Evolutionary conservation across 73 alveolate species (phyloP), one percentile per base, ranked within the genome.

Genomic region (Paramecium primaurelia): DNA sequence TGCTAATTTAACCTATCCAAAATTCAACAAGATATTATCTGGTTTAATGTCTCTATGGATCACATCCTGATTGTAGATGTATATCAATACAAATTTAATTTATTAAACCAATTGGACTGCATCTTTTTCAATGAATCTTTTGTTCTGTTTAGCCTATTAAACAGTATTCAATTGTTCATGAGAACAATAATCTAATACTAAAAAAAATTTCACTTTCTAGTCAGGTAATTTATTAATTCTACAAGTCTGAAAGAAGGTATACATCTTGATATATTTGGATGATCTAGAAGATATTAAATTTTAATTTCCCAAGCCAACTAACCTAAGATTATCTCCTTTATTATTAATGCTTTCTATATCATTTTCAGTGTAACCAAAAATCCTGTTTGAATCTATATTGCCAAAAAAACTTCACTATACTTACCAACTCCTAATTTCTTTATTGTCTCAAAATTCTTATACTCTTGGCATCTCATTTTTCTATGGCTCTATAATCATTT

Each of bases 1-100:
- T 0, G 91, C 91, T 3, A 80, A 40, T 42, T 80, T 80, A 20
- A 44, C 58, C 26, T 80, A 80, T 36, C 91, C 91, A 47, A 45
- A 45, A 80, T 58, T 45, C 32, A 80, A 26, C 49, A 88, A 77
- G n/a, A 88, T 88, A 71, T 88, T 88, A 22, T 88, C 93, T 20
- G 93, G 93, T 14, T 88, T 88, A 1, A 88, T 45, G 20, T 71
- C 93, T 60, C 91, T 34, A 49, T 88, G 93, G n/a, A 88, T 88
- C 22, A 88, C 91, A 40, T 88, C 86, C 26, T 69, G 40, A 25
- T 88, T 36, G 20, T 88, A 91, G 22, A 88, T 51, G 22, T 36
- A 88, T 38, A 71, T 69, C 22, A 88, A 26, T 8, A 91, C 93
- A 8, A 58, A n/a, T 14, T 58, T 69, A 8, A 77, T 49, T 42